Evolutionary conservation across 2,329 filamentous ascomycete species (phyloP).

Genomic region (Knoxdaviesia proteae): DNA sequence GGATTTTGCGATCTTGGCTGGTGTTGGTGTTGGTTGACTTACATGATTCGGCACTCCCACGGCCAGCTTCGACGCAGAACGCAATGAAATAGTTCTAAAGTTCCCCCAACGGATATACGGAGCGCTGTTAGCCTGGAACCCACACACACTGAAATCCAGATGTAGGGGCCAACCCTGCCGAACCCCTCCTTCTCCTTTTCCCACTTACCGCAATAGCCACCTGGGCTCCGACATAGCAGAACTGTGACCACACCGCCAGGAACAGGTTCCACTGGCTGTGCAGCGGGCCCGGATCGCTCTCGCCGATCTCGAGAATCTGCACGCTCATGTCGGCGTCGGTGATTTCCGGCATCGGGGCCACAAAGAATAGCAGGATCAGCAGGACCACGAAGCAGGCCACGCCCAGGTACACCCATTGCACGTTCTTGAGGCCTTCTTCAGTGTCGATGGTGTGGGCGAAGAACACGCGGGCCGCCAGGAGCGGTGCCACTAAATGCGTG

Average conservation of each 20-base stretch:
- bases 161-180: no score
- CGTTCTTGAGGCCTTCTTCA: slow-evolving; percentile 28
- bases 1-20: no score
- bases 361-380: slow-evolving; percentile 35
- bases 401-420: slow-evolving; percentile 44
- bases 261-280: slow-evolving; percentile 38
- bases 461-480: slow-evolving; percentile 39
- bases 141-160: no score
- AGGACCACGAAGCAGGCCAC: slow-evolving; percentile 38
- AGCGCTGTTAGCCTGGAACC: no score
- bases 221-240: slow-evolving; percentile 42
- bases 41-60: slow-evolving; percentile 5
- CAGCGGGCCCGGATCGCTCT: slow-evolving; percentile 26
- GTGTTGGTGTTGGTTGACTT: not conserved
- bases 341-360: slow-evolving; percentile 27
- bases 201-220: slow-evolving; percentile 20
- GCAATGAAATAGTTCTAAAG: slow-evolving; percentile 29
- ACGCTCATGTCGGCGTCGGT: slow-evolving; percentile 41
- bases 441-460: slow-evolving; percentile 31
- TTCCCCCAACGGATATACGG: no score
- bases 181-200: no score
- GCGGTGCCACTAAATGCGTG: slow-evolving; percentile 21
- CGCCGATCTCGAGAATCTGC: slow-evolving; percentile 22
- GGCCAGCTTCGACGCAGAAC: slow-evolving; percentile 15
- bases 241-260: slow-evolving; percentile 37